phyloP scores from a whole-genome alignment of 2,329 filamentous ascomycete species.

The Delphinella strobiligena region DNA sequence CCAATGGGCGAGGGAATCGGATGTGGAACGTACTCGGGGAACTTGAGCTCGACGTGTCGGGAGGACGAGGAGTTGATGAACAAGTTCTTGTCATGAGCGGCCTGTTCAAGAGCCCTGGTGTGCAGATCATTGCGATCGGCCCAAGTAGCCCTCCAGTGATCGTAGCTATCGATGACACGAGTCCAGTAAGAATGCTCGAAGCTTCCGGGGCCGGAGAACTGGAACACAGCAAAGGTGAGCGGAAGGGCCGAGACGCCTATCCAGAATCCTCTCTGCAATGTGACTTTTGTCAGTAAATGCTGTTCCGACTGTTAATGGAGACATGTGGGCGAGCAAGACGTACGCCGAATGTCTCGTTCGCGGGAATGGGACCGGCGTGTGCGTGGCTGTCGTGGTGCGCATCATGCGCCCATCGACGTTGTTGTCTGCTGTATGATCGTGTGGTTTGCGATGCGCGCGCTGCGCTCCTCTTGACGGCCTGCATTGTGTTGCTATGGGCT shows the following conservation, averaged over 20 bases:
- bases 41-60: constrained; percentile 41
- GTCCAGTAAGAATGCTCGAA: constrained; percentile 33
- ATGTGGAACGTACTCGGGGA: constrained; percentile 47
- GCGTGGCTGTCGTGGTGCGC: constrained; percentile 22
- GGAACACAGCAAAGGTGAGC: constrained; percentile 30
- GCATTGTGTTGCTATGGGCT: constrained; percentile 23
- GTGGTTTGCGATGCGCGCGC: constrained; percentile 26
- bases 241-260: constrained; percentile 34
- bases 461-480: constrained; percentile 32
- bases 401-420: constrained; percentile 28
- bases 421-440: constrained; percentile 22
- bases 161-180: constrained; percentile 45
- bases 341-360: constrained; percentile 40
- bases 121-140: constrained; percentile 48
- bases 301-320: constrained; percentile 8
- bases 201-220: constrained; percentile 27
- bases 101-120: constrained; percentile 49
- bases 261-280: constrained; percentile 34
- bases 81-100: constrained; percentile 49
- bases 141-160: constrained; percentile 40
- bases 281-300: constrained; percentile 7
- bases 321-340: constrained; percentile 17
- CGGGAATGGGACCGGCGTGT: constrained; percentile 26
- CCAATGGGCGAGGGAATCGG: too few species aligned
- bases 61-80: constrained; percentile 37